Conservation (phyloP, 1,284 basidiomycete genomes). For the Leccinum solheimii region DNA sequence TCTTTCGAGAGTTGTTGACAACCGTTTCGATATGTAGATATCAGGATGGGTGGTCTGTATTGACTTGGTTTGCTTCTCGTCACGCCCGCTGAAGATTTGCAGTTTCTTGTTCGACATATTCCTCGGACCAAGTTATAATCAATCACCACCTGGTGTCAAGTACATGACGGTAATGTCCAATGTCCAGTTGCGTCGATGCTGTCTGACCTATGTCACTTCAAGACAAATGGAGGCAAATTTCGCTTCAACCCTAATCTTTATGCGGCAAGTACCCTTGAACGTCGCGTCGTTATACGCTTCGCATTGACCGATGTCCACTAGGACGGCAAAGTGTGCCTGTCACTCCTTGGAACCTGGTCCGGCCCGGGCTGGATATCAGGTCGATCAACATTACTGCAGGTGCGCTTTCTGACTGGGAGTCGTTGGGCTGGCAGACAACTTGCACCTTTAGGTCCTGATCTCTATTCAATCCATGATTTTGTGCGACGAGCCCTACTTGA, state of each 20-base stretch:
- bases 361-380: conserved; percentile 90
- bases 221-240: conserved; percentile 87
- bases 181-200: conserved; percentile 1
- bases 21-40: conserved; percentile 48
- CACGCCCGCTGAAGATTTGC: conserved; percentile 25
- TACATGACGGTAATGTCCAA: conserved; percentile 73
- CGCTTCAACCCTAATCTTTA: conserved; percentile 93
- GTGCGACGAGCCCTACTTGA: conserved; percentile 85
- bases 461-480: conserved; percentile 95
- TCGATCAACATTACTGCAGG: conserved; percentile 82
- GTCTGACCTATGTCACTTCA: conserved; percentile 9
- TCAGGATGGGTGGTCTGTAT: conserved; percentile 75
- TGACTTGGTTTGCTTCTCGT: conserved; percentile 2
- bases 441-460: conserved; percentile 66
- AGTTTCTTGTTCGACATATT: conserved; percentile 88
- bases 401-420: conserved; percentile 26
- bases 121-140: conserved; percentile 80
- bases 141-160: conserved; percentile 78
- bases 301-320: conserved; percentile 29
- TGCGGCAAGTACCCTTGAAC: conserved; percentile 51
- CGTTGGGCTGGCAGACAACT: conserved; percentile 1
- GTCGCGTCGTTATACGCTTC: neutral
- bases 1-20: conserved; percentile 1
- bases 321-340: conserved; percentile 91
- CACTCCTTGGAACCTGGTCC: conserved; percentile 86